Evolutionary conservation across 768 basidiomycete species (phyloP).

Genomic region (Hygrophorus russula): DNA sequence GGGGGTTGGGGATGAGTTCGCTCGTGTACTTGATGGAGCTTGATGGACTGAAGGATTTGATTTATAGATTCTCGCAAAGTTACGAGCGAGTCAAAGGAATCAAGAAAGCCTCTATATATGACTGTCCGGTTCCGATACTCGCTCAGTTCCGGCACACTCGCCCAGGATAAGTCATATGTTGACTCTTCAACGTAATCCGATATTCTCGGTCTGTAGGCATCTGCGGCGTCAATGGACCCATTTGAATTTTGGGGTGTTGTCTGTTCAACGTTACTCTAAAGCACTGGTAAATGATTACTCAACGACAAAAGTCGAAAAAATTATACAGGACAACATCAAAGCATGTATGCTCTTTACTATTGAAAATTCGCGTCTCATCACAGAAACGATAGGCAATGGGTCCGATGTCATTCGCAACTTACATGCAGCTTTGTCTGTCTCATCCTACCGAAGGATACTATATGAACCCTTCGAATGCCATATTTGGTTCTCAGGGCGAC

Average conservation of each 20-base stretch:
- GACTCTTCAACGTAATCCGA: not conserved
- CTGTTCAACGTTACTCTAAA: slow-evolving; percentile 4
- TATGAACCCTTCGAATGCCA: slow-evolving; percentile 56
- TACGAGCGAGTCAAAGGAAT: not conserved
- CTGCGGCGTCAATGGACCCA: no score
- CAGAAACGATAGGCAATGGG: slow-evolving; percentile 57
- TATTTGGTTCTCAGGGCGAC: slow-evolving; percentile 84
- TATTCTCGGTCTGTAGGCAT: no score
- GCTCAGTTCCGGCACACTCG: no score
- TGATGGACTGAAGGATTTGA: slow-evolving; percentile 6
- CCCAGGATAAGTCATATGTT: not conserved
- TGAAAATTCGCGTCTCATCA: slow-evolving; percentile 6
- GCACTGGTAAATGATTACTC: no score
- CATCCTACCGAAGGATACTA: slow-evolving; percentile 94
- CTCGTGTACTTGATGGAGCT: slow-evolving; percentile 3
- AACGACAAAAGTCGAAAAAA: slow-evolving; percentile 40
- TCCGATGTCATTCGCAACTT: slow-evolving; percentile 77
- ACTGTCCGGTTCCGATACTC: not conserved
- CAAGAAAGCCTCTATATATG: no score
- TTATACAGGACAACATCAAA: slow-evolving; percentile 64
- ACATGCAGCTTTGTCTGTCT: slow-evolving; percentile 85
- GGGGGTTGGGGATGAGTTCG: slow-evolving; percentile 2
- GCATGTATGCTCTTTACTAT: slow-evolving; percentile 21
- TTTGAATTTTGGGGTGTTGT: not conserved
- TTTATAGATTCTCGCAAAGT: not conserved